These are phyloP conservation scores for Aspergillus sp. DNA, from an alignment of 2,329 filamentous ascomycete species.

Conservation along the genomic window DNA sequence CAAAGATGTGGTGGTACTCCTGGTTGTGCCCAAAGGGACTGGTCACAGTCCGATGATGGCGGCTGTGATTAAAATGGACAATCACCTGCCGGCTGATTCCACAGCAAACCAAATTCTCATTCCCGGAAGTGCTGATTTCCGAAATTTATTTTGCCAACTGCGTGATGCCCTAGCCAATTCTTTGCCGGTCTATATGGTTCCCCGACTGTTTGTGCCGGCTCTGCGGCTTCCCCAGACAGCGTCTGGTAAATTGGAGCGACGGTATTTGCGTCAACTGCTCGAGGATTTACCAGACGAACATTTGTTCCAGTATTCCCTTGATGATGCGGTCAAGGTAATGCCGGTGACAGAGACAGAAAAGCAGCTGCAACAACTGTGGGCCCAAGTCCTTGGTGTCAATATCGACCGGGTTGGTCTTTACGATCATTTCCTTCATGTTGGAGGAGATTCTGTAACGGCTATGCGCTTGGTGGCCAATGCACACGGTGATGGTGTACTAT, in stretches of 20 bases:
- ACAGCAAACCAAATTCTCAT: no score
- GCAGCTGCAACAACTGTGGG: slow-evolving; percentile 13
- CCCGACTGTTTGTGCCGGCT: neutral
- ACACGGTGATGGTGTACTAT: slow-evolving; percentile 5
- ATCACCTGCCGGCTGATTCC: neutral
- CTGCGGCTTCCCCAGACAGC: slow-evolving; percentile 1
- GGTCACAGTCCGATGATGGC: neutral
- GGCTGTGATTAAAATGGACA: no score
- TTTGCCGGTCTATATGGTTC: slow-evolving; percentile 4
- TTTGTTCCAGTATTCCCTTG: no score
- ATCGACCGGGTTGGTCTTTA: slow-evolving; percentile 12
- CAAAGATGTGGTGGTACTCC: neutral
- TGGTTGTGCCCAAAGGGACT: neutral
- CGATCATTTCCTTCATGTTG: slow-evolving; percentile 24
- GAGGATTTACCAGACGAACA: no score
- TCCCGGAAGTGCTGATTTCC: no score
- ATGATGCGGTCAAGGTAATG: neutral
- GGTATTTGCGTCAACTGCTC: neutral
- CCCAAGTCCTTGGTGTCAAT: slow-evolving; percentile 13
- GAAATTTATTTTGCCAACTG: no score
- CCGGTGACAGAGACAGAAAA: slow-evolving; percentile 8
- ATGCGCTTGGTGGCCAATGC: slow-evolving; percentile 8
- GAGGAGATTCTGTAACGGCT: slow-evolving; percentile 22
- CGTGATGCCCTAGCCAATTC: no score
- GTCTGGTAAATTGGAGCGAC: slow-evolving; percentile 3